Percentiles rank a stretch among this genome's conserved stretches.
Evolutionary conservation across 2,329 filamentous ascomycete genomes (phyloP).

Genomic region (Verticillium dahliae): DNA sequence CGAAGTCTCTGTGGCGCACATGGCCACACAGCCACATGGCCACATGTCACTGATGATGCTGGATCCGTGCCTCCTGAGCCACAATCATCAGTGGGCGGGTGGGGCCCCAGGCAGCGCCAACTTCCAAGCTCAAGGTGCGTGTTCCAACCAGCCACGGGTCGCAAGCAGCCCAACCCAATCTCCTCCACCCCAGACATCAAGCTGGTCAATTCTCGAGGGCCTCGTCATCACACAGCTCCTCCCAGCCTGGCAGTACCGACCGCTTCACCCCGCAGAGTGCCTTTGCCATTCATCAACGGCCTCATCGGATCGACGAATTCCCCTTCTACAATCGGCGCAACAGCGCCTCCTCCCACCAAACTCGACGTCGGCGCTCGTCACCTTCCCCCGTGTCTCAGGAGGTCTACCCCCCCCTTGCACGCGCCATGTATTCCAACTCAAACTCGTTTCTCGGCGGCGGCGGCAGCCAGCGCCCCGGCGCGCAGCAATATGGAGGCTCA

Average conservation of each 20-base stretch:
- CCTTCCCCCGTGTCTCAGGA: slow-evolving; percentile 5
- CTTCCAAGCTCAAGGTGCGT: background rate
- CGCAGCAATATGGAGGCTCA: slow-evolving; percentile 50
- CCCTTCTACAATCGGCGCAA: background rate
- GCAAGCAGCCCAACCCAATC: slow-evolving; percentile 5
- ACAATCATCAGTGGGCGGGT: background rate
- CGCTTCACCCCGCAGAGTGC: slow-evolving; percentile 1
- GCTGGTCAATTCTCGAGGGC: slow-evolving; percentile 13
- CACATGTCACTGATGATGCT: background rate
- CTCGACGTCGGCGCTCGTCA: slow-evolving; percentile 3
- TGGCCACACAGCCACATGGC: no score
- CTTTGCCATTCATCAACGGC: background rate
- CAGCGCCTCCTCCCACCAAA: background rate
- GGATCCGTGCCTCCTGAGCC: background rate
- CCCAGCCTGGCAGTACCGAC: slow-evolving; percentile 6
- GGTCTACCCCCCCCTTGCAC: slow-evolving; percentile 4
- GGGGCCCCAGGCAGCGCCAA: background rate
- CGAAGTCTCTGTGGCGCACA: background rate
- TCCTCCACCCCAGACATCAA: slow-evolving; percentile 6
- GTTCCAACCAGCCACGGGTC: background rate
- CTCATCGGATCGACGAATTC: background rate
- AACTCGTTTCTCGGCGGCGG: slow-evolving; percentile 79
- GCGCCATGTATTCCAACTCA: slow-evolving; percentile 79
- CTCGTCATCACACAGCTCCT: slow-evolving; percentile 11
- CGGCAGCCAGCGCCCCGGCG: slow-evolving; percentile 66